Evolutionary conservation across 2,329 filamentous ascomycete species (phyloP).

Genomic region (Tolypocladium album): DNA sequence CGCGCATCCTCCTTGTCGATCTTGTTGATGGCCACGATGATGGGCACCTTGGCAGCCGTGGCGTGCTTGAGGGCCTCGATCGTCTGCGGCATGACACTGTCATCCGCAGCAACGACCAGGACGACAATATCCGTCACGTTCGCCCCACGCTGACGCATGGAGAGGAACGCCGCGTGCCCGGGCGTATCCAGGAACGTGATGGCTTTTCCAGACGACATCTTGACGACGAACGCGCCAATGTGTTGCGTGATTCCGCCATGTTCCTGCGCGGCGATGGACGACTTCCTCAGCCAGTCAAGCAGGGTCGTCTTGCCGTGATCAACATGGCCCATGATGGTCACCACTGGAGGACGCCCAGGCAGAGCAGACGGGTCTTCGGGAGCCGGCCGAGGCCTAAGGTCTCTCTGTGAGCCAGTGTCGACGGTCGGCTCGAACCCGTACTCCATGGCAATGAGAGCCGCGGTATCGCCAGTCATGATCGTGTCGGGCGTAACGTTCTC

Average conservation of each 20-base stretch:
- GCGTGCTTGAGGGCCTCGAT: constrained; percentile 94
- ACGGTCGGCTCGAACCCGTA: constrained; percentile 84
- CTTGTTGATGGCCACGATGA: constrained; percentile 98
- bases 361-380: constrained; percentile 57
- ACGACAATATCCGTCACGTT: constrained; percentile 96
- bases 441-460: constrained; percentile 80
- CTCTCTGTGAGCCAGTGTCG: constrained; percentile 52
- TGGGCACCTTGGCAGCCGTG: constrained; percentile 73
- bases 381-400: constrained; percentile 60
- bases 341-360: constrained; percentile 75
- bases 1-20: constrained; percentile 80
- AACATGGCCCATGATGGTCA: constrained; percentile 99
- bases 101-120: constrained; percentile 89
- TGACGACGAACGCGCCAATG: constrained; percentile 93
- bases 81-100: constrained; percentile 95
- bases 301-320: constrained; percentile 98
- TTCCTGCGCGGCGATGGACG: constrained; percentile 81
- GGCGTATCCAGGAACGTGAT: constrained; percentile 98
- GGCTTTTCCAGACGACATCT: constrained; percentile 71
- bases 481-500: constrained; percentile 75
- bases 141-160: constrained; percentile 91
- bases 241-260: constrained; percentile 98
- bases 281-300: constrained; percentile 85
- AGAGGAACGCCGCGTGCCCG: constrained; percentile 88
- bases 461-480: constrained; percentile 82